Evolutionary conservation across 2,329 filamentous ascomycete genomes (phyloP).

Genomic region (Myriosclerotinia scirpicola): DNA sequence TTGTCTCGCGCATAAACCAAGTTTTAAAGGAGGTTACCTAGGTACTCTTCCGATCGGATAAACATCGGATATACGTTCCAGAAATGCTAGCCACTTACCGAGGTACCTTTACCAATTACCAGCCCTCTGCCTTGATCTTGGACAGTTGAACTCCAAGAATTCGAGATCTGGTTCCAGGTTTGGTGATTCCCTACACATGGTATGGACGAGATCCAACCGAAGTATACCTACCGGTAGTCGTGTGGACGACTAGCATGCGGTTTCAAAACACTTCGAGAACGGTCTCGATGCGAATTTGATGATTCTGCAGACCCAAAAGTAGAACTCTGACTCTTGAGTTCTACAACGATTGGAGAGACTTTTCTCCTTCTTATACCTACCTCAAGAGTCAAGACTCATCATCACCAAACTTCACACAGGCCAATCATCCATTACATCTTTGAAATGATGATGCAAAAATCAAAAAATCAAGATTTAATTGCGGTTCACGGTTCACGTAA

Average conservation of each 20-base stretch:
- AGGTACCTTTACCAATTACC: neutral
- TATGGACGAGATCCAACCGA: neutral
- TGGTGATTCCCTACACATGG: neutral
- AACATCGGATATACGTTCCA: neutral
- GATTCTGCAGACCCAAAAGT: neutral
- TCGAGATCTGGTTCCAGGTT: slow-evolving; percentile 4
- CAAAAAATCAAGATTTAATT: neutral
- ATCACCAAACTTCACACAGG: neutral
- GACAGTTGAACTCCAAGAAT: neutral
- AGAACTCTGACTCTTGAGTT: neutral
- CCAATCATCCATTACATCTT: neutral
- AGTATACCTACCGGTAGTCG: too few relatives aligned
- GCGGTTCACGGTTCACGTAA: too few relatives aligned
- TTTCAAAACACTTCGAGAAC: neutral
- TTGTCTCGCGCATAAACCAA: neutral
- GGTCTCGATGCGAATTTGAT: neutral
- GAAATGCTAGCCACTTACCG: too few relatives aligned
- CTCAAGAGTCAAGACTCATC: neutral
- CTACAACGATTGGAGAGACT: too few relatives aligned
- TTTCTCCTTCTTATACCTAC: neutral
- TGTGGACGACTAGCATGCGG: neutral
- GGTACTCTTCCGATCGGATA: neutral
- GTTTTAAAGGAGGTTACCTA: neutral
- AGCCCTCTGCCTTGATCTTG: neutral
- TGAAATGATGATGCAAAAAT: slow-evolving; percentile 1